These are phyloP conservation scores for Cordyceps cicadae DNA, from an alignment of 2,329 filamentous ascomycete species.

Conservation along the genomic window DNA sequence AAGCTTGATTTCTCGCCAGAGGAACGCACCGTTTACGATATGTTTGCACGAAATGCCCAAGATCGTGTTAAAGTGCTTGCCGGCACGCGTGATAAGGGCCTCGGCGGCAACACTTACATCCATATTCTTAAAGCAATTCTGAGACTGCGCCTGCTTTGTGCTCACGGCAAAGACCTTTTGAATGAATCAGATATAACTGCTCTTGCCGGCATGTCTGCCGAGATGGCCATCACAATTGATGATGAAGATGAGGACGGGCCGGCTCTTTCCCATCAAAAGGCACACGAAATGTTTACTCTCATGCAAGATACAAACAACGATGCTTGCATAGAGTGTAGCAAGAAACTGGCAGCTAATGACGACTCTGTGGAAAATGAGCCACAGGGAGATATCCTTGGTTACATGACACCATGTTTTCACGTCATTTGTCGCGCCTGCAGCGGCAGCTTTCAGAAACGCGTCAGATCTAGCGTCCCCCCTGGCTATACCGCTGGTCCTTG, in stretches of 20 bases:
- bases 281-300: constrained; percentile 77
- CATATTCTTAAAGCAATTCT: constrained; percentile 89
- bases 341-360: constrained; percentile 50
- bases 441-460: constrained; percentile 46
- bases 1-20: constrained; percentile 66
- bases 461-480: constrained; percentile 30
- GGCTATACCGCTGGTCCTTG: constrained; percentile 47
- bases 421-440: constrained; percentile 73
- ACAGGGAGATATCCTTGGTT: constrained; percentile 59
- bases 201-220: constrained; percentile 71
- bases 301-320: constrained; percentile 77
- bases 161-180: constrained; percentile 86
- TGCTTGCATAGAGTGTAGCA: constrained; percentile 61
- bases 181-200: constrained; percentile 73
- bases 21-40: constrained; percentile 71
- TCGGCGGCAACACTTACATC: constrained; percentile 83
- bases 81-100: constrained; percentile 46
- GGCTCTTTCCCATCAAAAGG: constrained; percentile 58
- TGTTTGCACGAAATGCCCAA: constrained; percentile 74
- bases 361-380: constrained; percentile 47
- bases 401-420: constrained; percentile 83
- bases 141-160: constrained; percentile 81
- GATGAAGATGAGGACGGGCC: constrained; percentile 60
- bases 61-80: constrained; percentile 71
- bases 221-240: constrained; percentile 82